These are phyloP conservation scores for Lactuca saligna DNA, from an alignment of 129 eudicot species.

Conservation along the genomic window DNA sequence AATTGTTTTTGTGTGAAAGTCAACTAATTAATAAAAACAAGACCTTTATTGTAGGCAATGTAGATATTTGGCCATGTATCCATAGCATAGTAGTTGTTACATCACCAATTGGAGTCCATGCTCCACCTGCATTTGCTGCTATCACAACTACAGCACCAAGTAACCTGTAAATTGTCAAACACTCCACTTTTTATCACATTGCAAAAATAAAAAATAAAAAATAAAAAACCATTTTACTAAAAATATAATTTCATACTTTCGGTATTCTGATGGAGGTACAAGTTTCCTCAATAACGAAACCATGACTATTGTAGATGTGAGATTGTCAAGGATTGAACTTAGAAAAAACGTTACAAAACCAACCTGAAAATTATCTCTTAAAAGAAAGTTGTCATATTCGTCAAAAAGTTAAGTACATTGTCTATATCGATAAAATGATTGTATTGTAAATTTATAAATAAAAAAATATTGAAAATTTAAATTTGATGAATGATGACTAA, in stretches of 20 bases:
- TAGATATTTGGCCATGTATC: conserved; percentile 98
- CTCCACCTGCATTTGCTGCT: conserved; percentile 99
- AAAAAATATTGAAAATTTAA: background rate
- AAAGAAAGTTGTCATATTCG: too few relatives aligned
- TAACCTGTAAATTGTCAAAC: conserved; percentile 76
- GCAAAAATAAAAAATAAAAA: background rate
- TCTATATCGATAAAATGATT: too few relatives aligned
- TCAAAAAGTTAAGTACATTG: too few relatives aligned
- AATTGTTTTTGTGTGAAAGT: background rate
- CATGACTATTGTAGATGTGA: conserved; percentile 98
- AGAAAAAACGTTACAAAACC: conserved; percentile 95
- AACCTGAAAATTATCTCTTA: conserved; percentile 55
- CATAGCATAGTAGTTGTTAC: conserved; percentile 99
- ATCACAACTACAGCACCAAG: conserved; percentile 95
- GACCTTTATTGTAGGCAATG: conserved; percentile 91
- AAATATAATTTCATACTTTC: conserved; percentile 61
- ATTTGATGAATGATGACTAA: conserved; percentile 37
- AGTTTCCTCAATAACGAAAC: conserved; percentile 91
- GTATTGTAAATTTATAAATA: too few relatives aligned
- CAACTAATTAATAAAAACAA: background rate
- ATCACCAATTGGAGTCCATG: conserved; percentile 99
- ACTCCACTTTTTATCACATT: conserved; percentile 15
- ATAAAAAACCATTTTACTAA: background rate
- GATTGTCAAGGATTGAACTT: conserved; percentile 90
- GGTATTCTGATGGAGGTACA: conserved; percentile 91